Evolutionary conservation across 2,329 filamentous ascomycete genomes (phyloP).

Genomic region (Penicillium sp.): DNA sequence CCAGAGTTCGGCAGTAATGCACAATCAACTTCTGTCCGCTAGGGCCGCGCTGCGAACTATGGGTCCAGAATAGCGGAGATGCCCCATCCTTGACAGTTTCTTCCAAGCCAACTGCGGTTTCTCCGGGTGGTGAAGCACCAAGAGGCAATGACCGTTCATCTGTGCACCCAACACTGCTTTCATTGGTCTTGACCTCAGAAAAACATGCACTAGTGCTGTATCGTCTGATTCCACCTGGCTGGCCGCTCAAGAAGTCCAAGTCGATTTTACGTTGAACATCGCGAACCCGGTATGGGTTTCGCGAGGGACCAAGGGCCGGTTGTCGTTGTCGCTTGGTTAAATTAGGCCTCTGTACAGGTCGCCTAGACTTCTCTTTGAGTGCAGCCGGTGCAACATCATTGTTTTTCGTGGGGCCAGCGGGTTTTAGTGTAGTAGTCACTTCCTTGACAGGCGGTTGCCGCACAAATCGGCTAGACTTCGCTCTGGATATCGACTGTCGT

Average conservation of each 20-base stretch:
- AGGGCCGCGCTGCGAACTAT: constrained; percentile 48
- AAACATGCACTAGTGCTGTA: background rate
- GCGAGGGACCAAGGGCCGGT: background rate
- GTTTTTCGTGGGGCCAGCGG: background rate
- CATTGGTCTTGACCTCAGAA: background rate
- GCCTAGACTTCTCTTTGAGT: background rate
- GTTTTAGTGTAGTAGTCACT: background rate
- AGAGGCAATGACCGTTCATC: background rate
- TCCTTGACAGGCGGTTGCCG: too few species aligned
- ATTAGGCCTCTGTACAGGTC: background rate
- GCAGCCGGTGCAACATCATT: background rate
- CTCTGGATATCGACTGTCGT: too few species aligned
- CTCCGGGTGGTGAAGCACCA: background rate
- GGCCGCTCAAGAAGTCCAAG: background rate
- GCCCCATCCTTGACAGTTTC: background rate
- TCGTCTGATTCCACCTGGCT: background rate
- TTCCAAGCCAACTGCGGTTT: background rate
- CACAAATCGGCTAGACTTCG: background rate
- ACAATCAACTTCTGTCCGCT: constrained; percentile 61
- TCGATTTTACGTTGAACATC: background rate
- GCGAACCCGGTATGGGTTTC: background rate
- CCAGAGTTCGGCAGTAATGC: constrained; percentile 72
- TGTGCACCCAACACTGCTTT: background rate
- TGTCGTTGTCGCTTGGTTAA: background rate
- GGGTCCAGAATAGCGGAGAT: constrained; percentile 33